phyloP scores from a whole-genome alignment of 108 stramenopile genomes.

The Epithemia pelagica region DNA sequence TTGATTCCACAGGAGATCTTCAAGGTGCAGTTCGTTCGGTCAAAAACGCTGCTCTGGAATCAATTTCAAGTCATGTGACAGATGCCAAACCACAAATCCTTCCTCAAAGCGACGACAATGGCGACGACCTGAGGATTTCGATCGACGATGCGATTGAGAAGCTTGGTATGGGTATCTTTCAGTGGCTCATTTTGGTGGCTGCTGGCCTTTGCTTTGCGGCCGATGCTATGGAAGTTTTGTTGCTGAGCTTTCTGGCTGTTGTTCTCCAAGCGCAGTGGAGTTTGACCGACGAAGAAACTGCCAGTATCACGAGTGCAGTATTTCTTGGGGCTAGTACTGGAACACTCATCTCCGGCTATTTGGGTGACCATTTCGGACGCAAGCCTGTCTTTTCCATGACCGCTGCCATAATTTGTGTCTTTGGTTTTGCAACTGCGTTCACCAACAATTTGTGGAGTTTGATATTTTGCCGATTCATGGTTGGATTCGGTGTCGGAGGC shows the following conservation, averaged over 20 bases:
- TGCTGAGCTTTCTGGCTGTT: conserved; percentile 56
- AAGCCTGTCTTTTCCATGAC: conserved; percentile 49
- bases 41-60: not conserved
- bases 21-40: not conserved
- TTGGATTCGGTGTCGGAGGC: conserved; percentile 80
- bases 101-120: too few species aligned
- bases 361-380: conserved; percentile 63
- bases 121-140: not conserved
- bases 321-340: conserved; percentile 66
- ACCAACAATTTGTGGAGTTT: conserved; percentile 30
- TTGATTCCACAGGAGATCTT: not conserved
- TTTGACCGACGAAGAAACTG: conserved; percentile 39
- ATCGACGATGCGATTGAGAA: conserved; percentile 15
- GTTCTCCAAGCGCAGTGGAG: conserved; percentile 57
- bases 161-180: conserved; percentile 61
- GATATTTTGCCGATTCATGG: conserved; percentile 35
- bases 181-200: conserved; percentile 45
- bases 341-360: conserved; percentile 47
- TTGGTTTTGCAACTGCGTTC: conserved; percentile 57
- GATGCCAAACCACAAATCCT: too few species aligned
- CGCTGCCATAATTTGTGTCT: conserved; percentile 44
- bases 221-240: conserved; percentile 67
- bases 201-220: conserved; percentile 72
- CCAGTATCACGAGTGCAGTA: conserved; percentile 43
- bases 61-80: not conserved